These are phyloP conservation scores for Mrakia frigida DNA, from an alignment of 768 basidiomycete genomes.

Conservation along the genomic window DNA sequence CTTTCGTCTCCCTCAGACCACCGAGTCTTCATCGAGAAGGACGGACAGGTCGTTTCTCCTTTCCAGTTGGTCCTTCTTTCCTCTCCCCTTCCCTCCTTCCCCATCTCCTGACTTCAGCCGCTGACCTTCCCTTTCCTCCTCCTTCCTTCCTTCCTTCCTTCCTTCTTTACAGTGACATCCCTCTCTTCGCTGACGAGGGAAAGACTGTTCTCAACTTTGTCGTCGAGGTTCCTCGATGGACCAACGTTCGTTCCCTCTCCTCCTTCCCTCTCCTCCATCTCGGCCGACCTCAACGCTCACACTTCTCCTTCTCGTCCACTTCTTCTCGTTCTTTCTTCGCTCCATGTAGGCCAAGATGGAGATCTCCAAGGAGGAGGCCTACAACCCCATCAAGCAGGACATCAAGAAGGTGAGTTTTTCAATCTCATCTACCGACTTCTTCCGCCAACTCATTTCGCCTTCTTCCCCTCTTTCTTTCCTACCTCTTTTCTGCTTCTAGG, in stretches of 20 bases:
- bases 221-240: slow-evolving; percentile 89
- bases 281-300: background rate
- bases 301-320: too few species aligned
- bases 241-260: slow-evolving; percentile 25
- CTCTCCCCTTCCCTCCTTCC: too few species aligned
- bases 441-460: background rate
- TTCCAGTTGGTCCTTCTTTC: slow-evolving; percentile 42
- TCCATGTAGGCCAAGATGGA: slow-evolving; percentile 85
- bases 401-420: slow-evolving; percentile 31
- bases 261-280: background rate
- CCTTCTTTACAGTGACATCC: slow-evolving; percentile 85
- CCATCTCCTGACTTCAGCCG: slow-evolving; percentile 39
- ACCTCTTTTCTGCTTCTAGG: slow-evolving; percentile 53
- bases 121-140: background rate
- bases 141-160: slow-evolving; percentile 35
- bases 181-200: slow-evolving; percentile 92
- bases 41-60: slow-evolving; percentile 56
- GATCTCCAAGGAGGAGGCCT: slow-evolving; percentile 94
- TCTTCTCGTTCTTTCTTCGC: background rate
- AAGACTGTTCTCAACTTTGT: slow-evolving; percentile 98
- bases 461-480: background rate
- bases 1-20: slow-evolving; percentile 58
- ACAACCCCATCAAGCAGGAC: slow-evolving; percentile 99
- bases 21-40: slow-evolving; percentile 88
- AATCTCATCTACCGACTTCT: background rate